Evolutionary conservation across 352 stramenopile species (phyloP).

Genomic region (Pythium utonaiense): DNA sequence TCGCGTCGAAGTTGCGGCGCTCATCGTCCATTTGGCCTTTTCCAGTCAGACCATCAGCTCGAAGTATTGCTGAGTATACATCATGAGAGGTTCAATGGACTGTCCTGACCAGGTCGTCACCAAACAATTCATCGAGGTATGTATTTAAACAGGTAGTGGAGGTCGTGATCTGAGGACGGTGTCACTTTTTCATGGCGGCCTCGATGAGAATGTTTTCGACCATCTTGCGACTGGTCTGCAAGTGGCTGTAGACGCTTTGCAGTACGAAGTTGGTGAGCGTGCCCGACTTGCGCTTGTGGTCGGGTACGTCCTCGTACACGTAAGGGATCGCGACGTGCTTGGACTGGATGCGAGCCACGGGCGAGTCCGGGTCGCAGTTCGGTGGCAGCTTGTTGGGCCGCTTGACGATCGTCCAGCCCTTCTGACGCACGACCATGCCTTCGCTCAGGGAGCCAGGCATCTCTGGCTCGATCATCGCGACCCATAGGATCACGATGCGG

Average conservation of each 20-base stretch:
- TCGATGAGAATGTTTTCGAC: constrained; percentile 26
- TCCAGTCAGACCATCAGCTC: not conserved
- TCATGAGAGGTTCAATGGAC: not conserved
- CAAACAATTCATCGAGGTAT: not conserved
- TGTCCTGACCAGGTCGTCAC: no score
- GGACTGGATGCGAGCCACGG: constrained; percentile 35
- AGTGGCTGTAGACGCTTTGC: constrained; percentile 13
- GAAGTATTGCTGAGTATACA: not conserved
- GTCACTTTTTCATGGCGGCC: constrained; percentile 17
- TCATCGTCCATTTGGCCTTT: constrained; percentile 13
- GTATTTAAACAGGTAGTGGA: not conserved
- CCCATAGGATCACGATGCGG: constrained; percentile 43
- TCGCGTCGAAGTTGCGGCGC: constrained; percentile 31
- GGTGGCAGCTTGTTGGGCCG: constrained; percentile 3
- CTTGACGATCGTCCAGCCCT: constrained; percentile 26
- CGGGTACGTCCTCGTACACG: constrained; percentile 8
- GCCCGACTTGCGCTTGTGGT: constrained; percentile 9
- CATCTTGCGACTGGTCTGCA: constrained; percentile 20
- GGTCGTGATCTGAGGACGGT: no score
- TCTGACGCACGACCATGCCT: constrained; percentile 41
- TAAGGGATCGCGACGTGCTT: constrained; percentile 25
- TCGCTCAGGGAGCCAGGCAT: constrained; percentile 33
- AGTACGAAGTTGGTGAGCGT: constrained; percentile 27
- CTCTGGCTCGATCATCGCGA: constrained; percentile 35
- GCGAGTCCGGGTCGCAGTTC: constrained; percentile 26